phyloP scores from a whole-genome alignment of 208 protist species.

The Sergeia podlipaevii region DNA sequence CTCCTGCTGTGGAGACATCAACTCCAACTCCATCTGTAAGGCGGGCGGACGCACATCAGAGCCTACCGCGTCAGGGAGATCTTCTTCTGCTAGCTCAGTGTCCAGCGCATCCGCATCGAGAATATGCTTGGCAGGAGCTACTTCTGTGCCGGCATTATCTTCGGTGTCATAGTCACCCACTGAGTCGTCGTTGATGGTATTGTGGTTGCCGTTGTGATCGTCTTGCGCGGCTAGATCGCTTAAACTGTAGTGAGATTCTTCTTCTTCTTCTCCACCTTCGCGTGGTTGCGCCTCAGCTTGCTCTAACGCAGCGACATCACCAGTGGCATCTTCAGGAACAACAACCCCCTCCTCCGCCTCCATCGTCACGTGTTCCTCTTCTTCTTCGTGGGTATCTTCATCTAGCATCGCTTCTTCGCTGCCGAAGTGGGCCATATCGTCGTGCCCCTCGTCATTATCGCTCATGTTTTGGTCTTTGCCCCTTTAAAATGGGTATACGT shows the following conservation, averaged over 20 bases:
- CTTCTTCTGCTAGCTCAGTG: conserved; percentile 8
- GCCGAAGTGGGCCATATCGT: no score
- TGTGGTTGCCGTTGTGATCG: not conserved
- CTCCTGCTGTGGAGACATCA: not conserved
- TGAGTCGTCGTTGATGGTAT: not conserved
- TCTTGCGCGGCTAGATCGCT: no score
- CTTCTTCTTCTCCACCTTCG: not conserved
- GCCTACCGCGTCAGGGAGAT: conserved; percentile 33
- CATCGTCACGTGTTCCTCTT: not conserved
- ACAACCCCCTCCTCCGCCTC: conserved; percentile 3
- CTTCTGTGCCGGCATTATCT: conserved; percentile 25
- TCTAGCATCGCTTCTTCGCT: no score
- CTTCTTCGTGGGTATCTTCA: not conserved
- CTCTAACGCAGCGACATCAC: not conserved
- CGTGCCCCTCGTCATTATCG: not conserved
- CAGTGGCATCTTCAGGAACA: not conserved
- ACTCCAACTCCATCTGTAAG: not conserved
- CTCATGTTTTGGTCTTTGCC: not conserved
- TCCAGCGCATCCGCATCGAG: no score
- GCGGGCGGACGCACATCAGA: conserved; percentile 21
- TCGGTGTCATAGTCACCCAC: not conserved
- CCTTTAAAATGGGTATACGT: conserved; percentile 11
- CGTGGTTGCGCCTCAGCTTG: not conserved
- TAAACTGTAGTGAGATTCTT: no score
- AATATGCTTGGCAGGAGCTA: conserved; percentile 1